Evolutionary conservation across 371 early-diverging fungal genomes (phyloP).

Genomic region (Mucor irregularis): DNA sequence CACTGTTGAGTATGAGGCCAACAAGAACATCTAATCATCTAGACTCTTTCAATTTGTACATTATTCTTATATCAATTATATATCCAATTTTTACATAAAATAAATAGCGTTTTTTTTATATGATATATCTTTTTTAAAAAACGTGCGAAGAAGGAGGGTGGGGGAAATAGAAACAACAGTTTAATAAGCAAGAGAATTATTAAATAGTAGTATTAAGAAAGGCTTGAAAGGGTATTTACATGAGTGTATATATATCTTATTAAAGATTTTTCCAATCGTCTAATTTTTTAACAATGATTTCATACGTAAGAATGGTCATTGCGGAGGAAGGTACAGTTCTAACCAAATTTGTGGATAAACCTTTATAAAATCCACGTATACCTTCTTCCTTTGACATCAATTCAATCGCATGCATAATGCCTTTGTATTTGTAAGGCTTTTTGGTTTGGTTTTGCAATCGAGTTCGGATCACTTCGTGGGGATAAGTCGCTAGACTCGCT

Average conservation of each 20-base stretch:
- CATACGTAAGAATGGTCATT: conserved; percentile 87
- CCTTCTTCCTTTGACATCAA: conserved; percentile 82
- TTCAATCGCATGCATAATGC: conserved; percentile 73
- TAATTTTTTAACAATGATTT: conserved; percentile 50
- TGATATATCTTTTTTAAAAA: neutral
- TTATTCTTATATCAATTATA: neutral
- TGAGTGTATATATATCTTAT: neutral
- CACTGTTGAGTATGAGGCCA: conserved; percentile 21
- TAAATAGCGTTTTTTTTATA: neutral
- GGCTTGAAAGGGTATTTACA: conserved; percentile 5
- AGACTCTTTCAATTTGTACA: neutral
- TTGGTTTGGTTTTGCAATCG: conserved; percentile 85
- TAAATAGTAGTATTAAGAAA: neutral
- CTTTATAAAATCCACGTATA: conserved; percentile 81
- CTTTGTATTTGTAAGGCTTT: conserved; percentile 74
- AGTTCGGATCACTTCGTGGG: conserved; percentile 81
- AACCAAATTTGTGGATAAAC: conserved; percentile 84
- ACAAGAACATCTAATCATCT: conserved; percentile 5
- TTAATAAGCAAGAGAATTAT: too few relatives aligned
- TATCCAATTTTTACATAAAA: neutral
- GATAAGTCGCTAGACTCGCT: conserved; percentile 87
- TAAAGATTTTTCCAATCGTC: conserved; percentile 34
- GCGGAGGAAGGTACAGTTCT: conserved; percentile 91
- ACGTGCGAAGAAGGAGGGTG: neutral
- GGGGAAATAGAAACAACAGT: too few relatives aligned